Percentiles rank a stretch among this genome's conserved stretches.
Evolutionary conservation across 306 rosid species (phyloP).

Genomic region (Pyrus pyrifolia): DNA sequence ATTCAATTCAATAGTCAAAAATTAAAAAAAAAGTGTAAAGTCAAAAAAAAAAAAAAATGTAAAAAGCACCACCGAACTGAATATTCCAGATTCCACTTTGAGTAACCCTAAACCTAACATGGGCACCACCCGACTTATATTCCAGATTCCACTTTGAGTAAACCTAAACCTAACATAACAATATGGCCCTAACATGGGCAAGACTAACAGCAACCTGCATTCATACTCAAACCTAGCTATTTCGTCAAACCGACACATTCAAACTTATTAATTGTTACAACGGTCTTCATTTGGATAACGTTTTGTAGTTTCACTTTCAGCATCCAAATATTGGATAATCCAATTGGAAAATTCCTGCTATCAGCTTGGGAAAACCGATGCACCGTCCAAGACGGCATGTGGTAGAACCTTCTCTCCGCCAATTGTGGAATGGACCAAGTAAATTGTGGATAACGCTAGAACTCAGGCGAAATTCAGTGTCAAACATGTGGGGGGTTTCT

Average conservation of each 20-base stretch:
- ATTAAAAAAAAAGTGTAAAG: too few relatives aligned
- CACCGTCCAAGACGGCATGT: not conserved
- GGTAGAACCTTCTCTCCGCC: not conserved
- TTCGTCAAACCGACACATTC: not conserved
- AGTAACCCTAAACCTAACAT: too few relatives aligned
- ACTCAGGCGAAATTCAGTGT: not conserved
- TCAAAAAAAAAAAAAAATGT: too few relatives aligned
- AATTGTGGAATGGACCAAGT: not conserved
- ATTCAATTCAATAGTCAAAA: too few relatives aligned
- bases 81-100: too few relatives aligned
- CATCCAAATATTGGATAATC: not conserved
- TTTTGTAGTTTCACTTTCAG: not conserved
- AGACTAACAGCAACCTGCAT: not conserved
- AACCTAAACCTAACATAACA: too few relatives aligned
- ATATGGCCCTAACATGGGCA: not conserved
- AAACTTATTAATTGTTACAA: too few relatives aligned
- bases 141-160: not conserved
- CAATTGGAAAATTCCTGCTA: not conserved
- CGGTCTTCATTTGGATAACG: not conserved
- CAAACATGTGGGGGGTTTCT: not conserved
- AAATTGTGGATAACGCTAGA: not conserved
- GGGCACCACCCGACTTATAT: too few relatives aligned
- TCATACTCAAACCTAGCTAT: not conserved
- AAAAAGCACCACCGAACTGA: too few relatives aligned
- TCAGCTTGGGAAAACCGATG: not conserved